Evolutionary conservation across 192 early-diverging fungal genomes (phyloP).

Genomic region (Coemansia sp.): DNA sequence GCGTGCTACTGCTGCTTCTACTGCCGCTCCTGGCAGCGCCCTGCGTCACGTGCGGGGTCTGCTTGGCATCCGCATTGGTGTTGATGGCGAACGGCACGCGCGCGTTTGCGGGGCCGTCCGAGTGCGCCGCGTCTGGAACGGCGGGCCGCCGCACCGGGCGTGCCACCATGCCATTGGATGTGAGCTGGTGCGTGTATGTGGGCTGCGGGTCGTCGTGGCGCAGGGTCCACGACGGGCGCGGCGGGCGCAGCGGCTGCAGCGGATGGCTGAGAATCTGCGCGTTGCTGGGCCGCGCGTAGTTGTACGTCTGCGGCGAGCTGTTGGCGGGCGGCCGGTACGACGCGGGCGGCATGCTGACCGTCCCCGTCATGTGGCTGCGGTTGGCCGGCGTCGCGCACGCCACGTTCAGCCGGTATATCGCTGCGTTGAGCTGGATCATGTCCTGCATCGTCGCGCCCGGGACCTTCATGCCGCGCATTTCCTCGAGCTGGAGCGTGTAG

Average conservation of each 20-base stretch:
- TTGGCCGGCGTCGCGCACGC: constrained; percentile 27
- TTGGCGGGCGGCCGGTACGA: constrained; percentile 4
- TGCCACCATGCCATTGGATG: constrained; percentile 34
- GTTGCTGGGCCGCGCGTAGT: constrained; percentile 2
- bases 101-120: constrained; percentile 3
- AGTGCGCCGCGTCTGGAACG: background rate
- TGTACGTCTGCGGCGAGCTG: constrained; percentile 2
- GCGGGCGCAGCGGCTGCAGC: constrained; percentile 39
- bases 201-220: constrained; percentile 45
- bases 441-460: constrained; percentile 45
- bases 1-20: background rate
- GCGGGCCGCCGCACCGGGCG: constrained; percentile 5
- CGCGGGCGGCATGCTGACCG: constrained; percentile 7
- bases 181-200: constrained; percentile 22
- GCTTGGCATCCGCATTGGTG: constrained; percentile 7
- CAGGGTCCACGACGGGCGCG: constrained; percentile 45
- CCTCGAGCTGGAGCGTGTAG: constrained; percentile 42
- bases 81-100: constrained; percentile 36
- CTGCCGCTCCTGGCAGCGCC: background rate
- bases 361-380: constrained; percentile 43
- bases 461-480: constrained; percentile 40
- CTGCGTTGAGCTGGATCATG: constrained; percentile 47
- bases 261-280: constrained; percentile 39
- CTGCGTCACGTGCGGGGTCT: background rate
- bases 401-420: constrained; percentile 44